Percentiles rank a stretch among this genome's conserved stretches.
Conservation (phyloP, 2,329 filamentous ascomycete species). For the Pyrenophora tritici-repentis region DNA sequence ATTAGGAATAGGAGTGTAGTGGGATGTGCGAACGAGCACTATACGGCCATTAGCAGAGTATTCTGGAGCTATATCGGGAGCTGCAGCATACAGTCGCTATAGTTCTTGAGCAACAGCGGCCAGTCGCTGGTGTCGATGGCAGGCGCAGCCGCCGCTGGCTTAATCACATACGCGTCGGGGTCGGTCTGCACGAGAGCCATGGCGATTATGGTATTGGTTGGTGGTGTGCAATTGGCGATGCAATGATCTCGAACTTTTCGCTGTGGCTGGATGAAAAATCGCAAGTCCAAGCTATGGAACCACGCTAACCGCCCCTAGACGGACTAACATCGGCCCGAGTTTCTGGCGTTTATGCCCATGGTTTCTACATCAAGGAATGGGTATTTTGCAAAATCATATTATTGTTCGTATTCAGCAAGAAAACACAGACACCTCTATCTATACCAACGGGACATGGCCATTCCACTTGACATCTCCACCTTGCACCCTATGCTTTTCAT, state of each 20-base stretch:
- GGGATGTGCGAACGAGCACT: conserved; percentile 91
- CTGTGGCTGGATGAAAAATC: conserved; percentile 13
- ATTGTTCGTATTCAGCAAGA: too few species aligned
- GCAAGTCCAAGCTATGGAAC: conserved; percentile 15
- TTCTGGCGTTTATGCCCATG: too few species aligned
- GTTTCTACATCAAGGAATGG: too few species aligned
- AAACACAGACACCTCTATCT: too few species aligned
- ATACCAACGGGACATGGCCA: neutral
- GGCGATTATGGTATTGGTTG: conserved; percentile 25
- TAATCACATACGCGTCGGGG: conserved; percentile 81
- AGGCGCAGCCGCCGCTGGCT: conserved; percentile 82
- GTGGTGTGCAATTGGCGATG: conserved; percentile 36
- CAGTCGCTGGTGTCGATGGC: conserved; percentile 84
- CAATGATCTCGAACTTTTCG: conserved; percentile 36
- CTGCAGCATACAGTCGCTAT: conserved; percentile 77
- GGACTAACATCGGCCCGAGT: conserved; percentile 11
- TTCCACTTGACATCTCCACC: neutral
- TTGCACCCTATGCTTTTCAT: neutral
- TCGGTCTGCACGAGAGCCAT: conserved; percentile 46
- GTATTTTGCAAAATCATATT: too few species aligned
- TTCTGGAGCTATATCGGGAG: conserved; percentile 28
- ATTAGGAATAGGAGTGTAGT: conserved; percentile 95
- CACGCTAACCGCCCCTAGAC: conserved; percentile 3
- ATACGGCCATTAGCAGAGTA: conserved; percentile 32
- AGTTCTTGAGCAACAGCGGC: conserved; percentile 95